Conservation (phyloP, 495 filamentous ascomycete species). For the Xylaria acuta region DNA sequence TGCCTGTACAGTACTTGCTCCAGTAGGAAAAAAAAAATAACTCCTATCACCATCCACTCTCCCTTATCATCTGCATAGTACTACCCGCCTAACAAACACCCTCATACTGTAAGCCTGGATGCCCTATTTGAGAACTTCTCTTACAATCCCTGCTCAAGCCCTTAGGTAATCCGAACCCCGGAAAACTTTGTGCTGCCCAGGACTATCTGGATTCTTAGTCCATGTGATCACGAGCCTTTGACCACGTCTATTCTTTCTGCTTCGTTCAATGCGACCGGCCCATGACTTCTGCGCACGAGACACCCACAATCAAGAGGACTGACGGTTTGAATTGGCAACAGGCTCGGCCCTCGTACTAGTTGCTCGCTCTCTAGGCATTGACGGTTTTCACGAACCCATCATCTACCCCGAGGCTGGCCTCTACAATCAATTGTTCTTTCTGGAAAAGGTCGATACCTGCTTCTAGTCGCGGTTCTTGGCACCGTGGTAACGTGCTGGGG, state of each 20-base stretch:
- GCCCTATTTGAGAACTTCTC: background rate
- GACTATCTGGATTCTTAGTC: background rate
- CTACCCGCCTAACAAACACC: background rate
- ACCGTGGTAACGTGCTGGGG: background rate
- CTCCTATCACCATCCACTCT: background rate
- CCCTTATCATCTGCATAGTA: slow-evolving; percentile 16
- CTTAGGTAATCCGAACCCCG: slow-evolving; percentile 18
- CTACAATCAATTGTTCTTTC: background rate
- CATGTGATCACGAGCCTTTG: slow-evolving; percentile 29
- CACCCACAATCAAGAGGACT: background rate
- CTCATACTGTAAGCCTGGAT: slow-evolving; percentile 3
- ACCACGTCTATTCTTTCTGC: background rate
- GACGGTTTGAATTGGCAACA: background rate
- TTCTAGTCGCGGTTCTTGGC: background rate
- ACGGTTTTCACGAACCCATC: background rate
- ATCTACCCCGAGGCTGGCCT: background rate
- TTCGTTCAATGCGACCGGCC: background rate
- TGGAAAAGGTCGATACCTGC: background rate
- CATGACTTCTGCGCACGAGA: slow-evolving; percentile 7
- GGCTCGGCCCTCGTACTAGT: background rate
- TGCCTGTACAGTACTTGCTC: background rate
- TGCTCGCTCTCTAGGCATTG: background rate
- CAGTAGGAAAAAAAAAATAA: background rate
- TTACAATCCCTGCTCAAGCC: background rate
- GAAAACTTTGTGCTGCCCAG: slow-evolving; percentile 17